Evolutionary conservation across 2,329 filamentous ascomycete species (phyloP), one percentile per base, ranked within the genome.

Genomic region (Cryphonectria carpinicola): DNA sequence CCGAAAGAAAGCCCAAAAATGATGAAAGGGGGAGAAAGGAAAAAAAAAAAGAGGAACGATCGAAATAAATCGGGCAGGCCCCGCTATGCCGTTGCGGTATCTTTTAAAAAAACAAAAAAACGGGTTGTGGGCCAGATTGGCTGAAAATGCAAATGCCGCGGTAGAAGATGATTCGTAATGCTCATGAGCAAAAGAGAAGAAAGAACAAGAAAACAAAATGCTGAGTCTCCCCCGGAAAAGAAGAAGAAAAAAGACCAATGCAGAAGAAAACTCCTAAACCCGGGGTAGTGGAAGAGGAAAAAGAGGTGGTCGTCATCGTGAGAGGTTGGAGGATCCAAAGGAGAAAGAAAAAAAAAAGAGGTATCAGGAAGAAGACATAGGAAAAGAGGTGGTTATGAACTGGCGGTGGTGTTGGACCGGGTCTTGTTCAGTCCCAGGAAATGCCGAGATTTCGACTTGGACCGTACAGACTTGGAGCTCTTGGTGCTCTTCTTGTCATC

Each of bases 371-470:
- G 46, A 22, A 46, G 60, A 64, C 43, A 54, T 49, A 54, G 58
- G 32, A 41, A 63, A 17, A 28, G 1, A 41, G 46, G 19, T 19
- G 43, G 63, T 70, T 65, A 68, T 61, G 66, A 71, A 67, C 73
- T 72, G 64, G 72, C 66, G 61, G 71, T 74, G 73, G 69, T 69
- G 69, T 72, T 70, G 64, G 71, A 72, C 37, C 71, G 71, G 17
- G 67, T 61, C 56, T 71, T 72, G 66, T 83, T 84, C 62, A 79
- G 76, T 73, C 90, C 87, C 80, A 95, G 95, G 76, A 95, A 90
- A 72, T 88, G 89, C 75, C 93, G 86, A 65, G 91, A 90, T 73
- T 91, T 89, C 39, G 92, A 94, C 82, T 95, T 95, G 81, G 92
- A 93, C 72, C 92, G 88, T 56, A 85, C 77, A 4, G 58, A 63